These are phyloP conservation scores for Colletotrichum salicis DNA, from an alignment of 2,329 filamentous ascomycete genomes.

Conservation along the genomic window DNA sequence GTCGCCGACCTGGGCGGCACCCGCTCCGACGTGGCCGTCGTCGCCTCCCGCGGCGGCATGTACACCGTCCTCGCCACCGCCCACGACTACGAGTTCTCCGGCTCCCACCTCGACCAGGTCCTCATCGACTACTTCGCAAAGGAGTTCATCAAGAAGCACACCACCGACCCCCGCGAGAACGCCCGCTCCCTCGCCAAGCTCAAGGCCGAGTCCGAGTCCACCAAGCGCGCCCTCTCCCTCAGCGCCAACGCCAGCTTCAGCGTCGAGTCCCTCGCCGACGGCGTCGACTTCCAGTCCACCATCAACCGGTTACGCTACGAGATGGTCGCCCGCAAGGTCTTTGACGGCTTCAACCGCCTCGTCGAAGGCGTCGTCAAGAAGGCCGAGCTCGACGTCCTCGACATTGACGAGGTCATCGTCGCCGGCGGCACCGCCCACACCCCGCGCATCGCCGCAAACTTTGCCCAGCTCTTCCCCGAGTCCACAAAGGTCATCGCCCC, in stretches of 20 bases:
- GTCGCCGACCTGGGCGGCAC: constrained; percentile 95
- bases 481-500: constrained; percentile 84
- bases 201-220: constrained; percentile 87
- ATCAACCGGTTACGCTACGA: constrained; percentile 96
- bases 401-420: constrained; percentile 94
- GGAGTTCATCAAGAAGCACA: constrained; percentile 98
- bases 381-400: constrained; percentile 89
- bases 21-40: constrained; percentile 88
- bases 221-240: constrained; percentile 91
- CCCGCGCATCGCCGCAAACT: constrained; percentile 87
- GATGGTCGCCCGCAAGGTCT: constrained; percentile 85
- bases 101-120: constrained; percentile 86
- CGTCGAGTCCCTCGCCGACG: constrained; percentile 89
- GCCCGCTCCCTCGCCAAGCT: constrained; percentile 88
- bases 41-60: constrained; percentile 92
- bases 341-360: constrained; percentile 86
- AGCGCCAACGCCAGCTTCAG: constrained; percentile 91
- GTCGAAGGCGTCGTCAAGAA: constrained; percentile 89
- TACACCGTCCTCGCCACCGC: constrained; percentile 94
- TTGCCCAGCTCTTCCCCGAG: constrained; percentile 83
- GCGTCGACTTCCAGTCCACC: constrained; percentile 89
- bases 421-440: constrained; percentile 93
- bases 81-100: constrained; percentile 95
- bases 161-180: constrained; percentile 85
- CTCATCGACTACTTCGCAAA: constrained; percentile 97